These are phyloP conservation scores for Trypanosoma congolense DNA, from an alignment of 208 protist species.

Conservation along the genomic window DNA sequence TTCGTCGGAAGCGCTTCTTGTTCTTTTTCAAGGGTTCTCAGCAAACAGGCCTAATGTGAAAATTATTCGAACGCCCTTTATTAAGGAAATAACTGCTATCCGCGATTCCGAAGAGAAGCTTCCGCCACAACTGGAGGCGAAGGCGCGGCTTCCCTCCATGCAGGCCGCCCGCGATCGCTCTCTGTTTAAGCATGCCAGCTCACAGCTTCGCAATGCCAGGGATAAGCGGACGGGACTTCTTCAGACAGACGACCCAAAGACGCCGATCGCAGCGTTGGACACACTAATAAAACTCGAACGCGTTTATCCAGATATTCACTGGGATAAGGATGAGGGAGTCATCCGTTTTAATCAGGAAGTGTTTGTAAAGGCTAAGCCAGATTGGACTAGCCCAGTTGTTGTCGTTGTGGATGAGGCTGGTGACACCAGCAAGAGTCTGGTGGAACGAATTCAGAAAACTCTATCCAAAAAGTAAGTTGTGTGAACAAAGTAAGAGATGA, in stretches of 20 bases:
- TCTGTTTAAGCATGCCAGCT: constrained; percentile 73
- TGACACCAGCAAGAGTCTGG: constrained; percentile 43
- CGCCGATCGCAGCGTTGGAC: constrained; percentile 65
- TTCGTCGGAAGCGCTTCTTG: constrained; percentile 60
- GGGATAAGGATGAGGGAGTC: constrained; percentile 63
- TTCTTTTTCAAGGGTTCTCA: constrained; percentile 47
- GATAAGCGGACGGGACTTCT: constrained; percentile 33
- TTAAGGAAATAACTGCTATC: constrained; percentile 52
- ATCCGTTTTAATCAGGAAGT: constrained; percentile 74
- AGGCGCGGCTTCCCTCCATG: constrained; percentile 70
- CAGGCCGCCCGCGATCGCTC: constrained; percentile 76
- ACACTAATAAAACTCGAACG: constrained; percentile 58
- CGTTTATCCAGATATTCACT: constrained; percentile 74
- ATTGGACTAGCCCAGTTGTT: constrained; percentile 60
- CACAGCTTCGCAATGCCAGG: constrained; percentile 63
- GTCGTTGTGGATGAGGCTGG: constrained; percentile 47
- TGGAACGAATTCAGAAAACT: constrained; percentile 60
- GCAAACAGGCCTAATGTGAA: constrained; percentile 49
- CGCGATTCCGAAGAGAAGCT: constrained; percentile 40
- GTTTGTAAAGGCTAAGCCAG: constrained; percentile 60
- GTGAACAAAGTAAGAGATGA: too few species aligned
- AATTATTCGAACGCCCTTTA: constrained; percentile 69
- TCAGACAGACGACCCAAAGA: constrained; percentile 37
- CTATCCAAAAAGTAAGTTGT: constrained; percentile 67
- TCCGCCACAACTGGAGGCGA: constrained; percentile 51